Base-by-base conservation (phyloP, 257 asterid genomes). In the Solanum sparsipilum region DNA sequence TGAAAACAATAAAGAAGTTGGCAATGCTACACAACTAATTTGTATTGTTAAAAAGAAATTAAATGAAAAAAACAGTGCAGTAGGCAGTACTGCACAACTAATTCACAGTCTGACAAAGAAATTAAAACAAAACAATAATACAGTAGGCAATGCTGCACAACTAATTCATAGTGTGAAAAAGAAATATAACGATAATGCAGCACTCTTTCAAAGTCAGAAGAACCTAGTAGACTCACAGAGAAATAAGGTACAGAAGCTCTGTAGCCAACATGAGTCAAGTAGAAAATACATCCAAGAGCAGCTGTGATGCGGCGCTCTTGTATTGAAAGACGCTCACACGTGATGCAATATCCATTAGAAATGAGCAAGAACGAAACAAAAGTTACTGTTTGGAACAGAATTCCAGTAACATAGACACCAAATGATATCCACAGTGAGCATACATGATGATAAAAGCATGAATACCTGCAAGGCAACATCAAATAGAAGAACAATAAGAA, bases 361-460 rank as follows among this genome's bases (percentile, higher is more conserved):
- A 96, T 93, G 86, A 96, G 94, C 88, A 94, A 88, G 91, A 96
- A 94, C 2, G 97, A 92, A 29, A 93, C 93, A 78, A 95, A 90
- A 9, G 94, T 89, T 35, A 91, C 90, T 3, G 99, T 95, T 86
- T 94, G 98, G 48, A 94, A 95, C 58, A 95, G 92, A 3, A 94
- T 90, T 88, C 99, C 98, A 16, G 92, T 93, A 88, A 96, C 92
- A 58, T 94, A 96, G 36, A 93, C 98, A 75, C 99, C 99, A 63
- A 96, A 96, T 25, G 99, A 95, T 92, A 96, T 89, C 99, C 98
- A 95, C 71, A 96, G 90, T 2, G 99, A 96, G 94, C 99, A 95
- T 15, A 92, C 76, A 12, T 93, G 89, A 16, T 90, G 84, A 78
- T 93, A 89, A 84, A 90, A 92, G 90, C 98, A 96, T 11, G 99